These are phyloP conservation scores for Podaxis pistillaris DNA, from an alignment of 768 basidiomycete genomes.

Conservation along the genomic window DNA sequence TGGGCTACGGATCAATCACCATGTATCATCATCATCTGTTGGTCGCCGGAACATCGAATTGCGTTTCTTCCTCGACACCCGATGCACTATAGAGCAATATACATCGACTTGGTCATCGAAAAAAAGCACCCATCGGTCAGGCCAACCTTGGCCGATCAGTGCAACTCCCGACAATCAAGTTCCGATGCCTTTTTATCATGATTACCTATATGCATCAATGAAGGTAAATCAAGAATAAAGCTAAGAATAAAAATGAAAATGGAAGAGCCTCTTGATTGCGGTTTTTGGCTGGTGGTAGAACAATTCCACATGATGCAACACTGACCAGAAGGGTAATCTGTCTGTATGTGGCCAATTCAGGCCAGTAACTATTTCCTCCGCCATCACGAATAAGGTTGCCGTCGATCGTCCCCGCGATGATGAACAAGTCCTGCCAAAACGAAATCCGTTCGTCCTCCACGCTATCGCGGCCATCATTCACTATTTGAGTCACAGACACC, in stretches of 20 bases:
- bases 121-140: background rate
- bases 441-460: background rate
- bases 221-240: background rate
- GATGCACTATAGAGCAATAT: background rate
- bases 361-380: background rate
- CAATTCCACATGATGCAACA: background rate
- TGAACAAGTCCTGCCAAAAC: background rate
- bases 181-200: background rate
- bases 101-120: background rate
- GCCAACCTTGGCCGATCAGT: background rate
- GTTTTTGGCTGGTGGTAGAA: background rate
- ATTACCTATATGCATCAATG: background rate
- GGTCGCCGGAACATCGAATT: background rate
- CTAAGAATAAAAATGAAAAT: too few species aligned
- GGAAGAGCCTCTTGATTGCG: too few species aligned
- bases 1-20: conserved; percentile 3
- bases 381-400: background rate
- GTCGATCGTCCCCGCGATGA: background rate
- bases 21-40: background rate
- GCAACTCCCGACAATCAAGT: background rate
- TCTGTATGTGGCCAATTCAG: too few species aligned
- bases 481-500: background rate
- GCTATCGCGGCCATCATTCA: background rate
- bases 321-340: background rate
- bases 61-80: background rate